These are phyloP conservation scores for Zymoseptoria brevis DNA, from an alignment of 2,329 filamentous ascomycete genomes.

Conservation along the genomic window DNA sequence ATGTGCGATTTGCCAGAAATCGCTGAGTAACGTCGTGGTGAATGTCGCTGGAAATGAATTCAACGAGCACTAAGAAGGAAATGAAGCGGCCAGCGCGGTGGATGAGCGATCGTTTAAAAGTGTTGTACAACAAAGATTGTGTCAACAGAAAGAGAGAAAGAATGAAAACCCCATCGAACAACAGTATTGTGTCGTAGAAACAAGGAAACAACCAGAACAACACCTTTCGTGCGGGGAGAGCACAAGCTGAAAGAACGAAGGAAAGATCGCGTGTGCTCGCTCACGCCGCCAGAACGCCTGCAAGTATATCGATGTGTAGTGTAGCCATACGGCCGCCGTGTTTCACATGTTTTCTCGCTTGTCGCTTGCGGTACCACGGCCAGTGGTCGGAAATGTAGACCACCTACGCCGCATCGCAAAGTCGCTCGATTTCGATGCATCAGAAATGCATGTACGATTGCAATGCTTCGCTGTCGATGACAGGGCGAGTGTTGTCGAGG, in stretches of 20 bases:
- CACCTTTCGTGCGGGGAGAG: slow-evolving; percentile 1
- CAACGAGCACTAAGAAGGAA: slow-evolving; percentile 3
- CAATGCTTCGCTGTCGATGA: slow-evolving; percentile 3
- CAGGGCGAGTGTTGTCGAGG: neutral
- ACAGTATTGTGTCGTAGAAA: slow-evolving; percentile 3
- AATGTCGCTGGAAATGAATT: slow-evolving; percentile 6
- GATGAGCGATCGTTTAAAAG: neutral
- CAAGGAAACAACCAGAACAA: slow-evolving; percentile 1
- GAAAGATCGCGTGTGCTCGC: neutral
- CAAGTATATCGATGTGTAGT: slow-evolving; percentile 1
- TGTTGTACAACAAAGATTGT: slow-evolving; percentile 2
- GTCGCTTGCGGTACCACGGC: slow-evolving; percentile 1
- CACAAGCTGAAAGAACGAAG: neutral
- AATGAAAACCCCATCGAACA: slow-evolving; percentile 11
- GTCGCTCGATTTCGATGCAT: neutral
- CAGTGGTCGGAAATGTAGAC: slow-evolving; percentile 1
- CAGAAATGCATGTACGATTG: neutral
- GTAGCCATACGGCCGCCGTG: neutral
- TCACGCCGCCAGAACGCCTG: neutral
- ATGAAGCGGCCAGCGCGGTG: slow-evolving; percentile 8
- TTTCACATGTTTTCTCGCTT: neutral
- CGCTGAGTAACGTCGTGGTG: slow-evolving; percentile 8
- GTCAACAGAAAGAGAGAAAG: slow-evolving; percentile 6
- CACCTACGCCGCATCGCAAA: neutral
- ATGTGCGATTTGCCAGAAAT: slow-evolving; percentile 6